These are phyloP conservation scores for Zostera marina DNA, from an alignment of 116 monocot species.

Conservation along the genomic window DNA sequence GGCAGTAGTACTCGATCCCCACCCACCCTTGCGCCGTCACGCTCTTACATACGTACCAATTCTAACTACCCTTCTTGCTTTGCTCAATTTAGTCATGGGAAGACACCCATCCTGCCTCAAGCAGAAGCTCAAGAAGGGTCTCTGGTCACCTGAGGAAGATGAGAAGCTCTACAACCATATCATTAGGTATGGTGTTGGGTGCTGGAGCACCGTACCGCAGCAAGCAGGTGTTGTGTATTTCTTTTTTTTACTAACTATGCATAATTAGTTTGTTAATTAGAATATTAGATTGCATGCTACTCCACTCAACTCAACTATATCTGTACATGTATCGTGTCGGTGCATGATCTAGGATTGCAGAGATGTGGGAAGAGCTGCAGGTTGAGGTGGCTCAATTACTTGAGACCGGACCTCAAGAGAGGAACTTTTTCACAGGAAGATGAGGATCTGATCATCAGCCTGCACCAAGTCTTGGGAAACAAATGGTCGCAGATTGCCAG, in stretches of 20 bases:
- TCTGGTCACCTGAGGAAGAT: slow-evolving; percentile 43
- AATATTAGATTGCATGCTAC: too few relatives aligned
- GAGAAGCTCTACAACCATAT: slow-evolving; percentile 44
- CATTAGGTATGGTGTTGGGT: slow-evolving; percentile 26
- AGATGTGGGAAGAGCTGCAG: slow-evolving; percentile 21
- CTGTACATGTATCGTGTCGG: not conserved
- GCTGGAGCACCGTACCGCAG: slow-evolving; percentile 38
- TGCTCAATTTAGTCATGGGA: slow-evolving; percentile 7
- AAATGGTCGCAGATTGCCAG: slow-evolving; percentile 22
- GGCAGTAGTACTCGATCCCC: not conserved
- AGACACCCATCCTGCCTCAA: slow-evolving; percentile 14
- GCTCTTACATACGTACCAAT: too few relatives aligned
- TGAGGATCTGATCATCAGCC: slow-evolving; percentile 12
- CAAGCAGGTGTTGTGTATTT: slow-evolving; percentile 13
- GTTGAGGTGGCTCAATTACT: slow-evolving; percentile 29
- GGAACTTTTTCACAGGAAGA: slow-evolving; percentile 19
- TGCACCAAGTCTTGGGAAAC: slow-evolving; percentile 20
- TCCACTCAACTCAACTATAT: not conserved
- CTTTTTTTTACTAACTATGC: not conserved
- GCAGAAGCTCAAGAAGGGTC: slow-evolving; percentile 35
- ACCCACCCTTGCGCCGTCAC: too few relatives aligned
- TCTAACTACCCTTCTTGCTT: not conserved
- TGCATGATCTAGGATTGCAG: slow-evolving; percentile 12
- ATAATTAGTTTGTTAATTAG: too few relatives aligned
- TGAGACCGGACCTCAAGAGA: slow-evolving; percentile 28